These are phyloP conservation scores for Hypoxylon sp. DNA, from an alignment of 2,329 filamentous ascomycete species.

Conservation along the genomic window DNA sequence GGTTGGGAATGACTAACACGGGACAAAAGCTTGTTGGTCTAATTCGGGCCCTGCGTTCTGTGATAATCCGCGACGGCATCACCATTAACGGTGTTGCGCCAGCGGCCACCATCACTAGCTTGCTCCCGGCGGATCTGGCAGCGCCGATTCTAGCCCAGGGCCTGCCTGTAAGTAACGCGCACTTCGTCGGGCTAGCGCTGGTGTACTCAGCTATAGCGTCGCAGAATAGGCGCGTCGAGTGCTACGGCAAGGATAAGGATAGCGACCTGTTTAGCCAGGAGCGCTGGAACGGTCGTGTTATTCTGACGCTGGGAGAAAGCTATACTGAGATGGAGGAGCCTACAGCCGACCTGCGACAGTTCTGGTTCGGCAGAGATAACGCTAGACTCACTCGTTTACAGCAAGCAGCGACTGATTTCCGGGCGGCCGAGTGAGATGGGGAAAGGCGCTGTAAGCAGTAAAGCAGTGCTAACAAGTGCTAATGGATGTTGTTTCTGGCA, in stretches of 20 bases:
- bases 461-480: too few relatives aligned
- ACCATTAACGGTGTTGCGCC: not conserved
- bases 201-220: not conserved
- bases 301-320: not conserved
- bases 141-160: not conserved
- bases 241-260: not conserved
- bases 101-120: not conserved
- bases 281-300: not conserved
- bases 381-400: not conserved
- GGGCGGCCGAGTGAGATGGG: not conserved
- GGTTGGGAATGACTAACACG: not conserved
- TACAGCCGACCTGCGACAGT: not conserved
- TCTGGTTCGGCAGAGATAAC: not conserved
- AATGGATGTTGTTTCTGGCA: too few relatives aligned
- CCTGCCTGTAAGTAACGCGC: not conserved
- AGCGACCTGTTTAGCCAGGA: not conserved
- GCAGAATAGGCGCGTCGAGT: not conserved
- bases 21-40: not conserved
- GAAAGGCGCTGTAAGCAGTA: too few relatives aligned
- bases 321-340: constrained; percentile 1
- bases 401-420: not conserved
- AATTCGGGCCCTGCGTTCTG: not conserved
- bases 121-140: not conserved
- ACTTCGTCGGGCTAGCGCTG: not conserved
- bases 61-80: not conserved